phyloP scores from a whole-genome alignment of 306 rosid genomes.

The Cucumis sativus region DNA sequence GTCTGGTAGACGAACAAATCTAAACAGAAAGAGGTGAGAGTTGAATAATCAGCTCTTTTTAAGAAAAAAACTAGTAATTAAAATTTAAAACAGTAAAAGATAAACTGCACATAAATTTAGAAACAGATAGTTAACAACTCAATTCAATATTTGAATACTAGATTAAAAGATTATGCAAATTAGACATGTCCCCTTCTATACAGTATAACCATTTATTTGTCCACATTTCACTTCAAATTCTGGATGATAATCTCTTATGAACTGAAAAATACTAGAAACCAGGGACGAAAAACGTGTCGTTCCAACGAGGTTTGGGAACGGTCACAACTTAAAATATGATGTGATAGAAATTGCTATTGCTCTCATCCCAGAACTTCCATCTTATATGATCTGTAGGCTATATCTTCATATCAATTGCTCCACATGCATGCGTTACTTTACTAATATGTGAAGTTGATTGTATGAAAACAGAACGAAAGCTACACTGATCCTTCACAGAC shows the following conservation, averaged over 20 bases:
- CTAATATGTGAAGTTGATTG: neutral
- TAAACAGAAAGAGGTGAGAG: slow-evolving; percentile 6
- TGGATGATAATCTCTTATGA: neutral
- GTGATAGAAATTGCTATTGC: neutral
- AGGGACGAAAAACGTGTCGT: neutral
- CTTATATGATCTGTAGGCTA: neutral
- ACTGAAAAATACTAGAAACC: neutral
- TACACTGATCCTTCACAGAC: neutral
- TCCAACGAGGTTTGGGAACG: neutral
- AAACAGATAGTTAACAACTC: neutral
- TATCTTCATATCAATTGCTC: neutral
- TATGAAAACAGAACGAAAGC: neutral
- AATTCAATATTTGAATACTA: neutral
- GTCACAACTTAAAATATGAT: neutral
- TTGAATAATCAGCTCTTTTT: neutral
- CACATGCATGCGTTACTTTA: neutral
- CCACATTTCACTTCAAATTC: neutral
- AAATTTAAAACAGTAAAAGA: neutral
- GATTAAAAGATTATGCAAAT: neutral
- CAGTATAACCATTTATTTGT: neutral
- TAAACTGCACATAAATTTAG: neutral
- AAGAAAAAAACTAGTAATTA: neutral
- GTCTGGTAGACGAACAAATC: slow-evolving; percentile 63
- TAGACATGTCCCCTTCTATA: neutral
- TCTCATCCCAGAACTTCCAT: neutral